phyloP scores from a whole-genome alignment of 1,284 basidiomycete genomes.

The Moniliella sp. region DNA sequence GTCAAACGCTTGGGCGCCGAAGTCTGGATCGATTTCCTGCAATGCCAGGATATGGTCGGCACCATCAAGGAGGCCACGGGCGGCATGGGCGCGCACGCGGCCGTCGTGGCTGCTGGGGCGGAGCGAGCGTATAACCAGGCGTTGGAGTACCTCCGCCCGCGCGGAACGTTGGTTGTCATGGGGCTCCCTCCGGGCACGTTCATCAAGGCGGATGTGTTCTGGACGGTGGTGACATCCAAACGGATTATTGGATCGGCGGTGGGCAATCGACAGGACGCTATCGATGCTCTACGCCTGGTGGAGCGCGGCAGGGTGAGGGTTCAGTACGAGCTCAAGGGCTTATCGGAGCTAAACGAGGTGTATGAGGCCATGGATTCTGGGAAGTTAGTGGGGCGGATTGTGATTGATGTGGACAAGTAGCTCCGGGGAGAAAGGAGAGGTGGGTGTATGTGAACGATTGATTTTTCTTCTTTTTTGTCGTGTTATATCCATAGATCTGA shows the following conservation, averaged over 20 bases:
- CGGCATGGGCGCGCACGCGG: slow-evolving; percentile 50
- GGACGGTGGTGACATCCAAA: slow-evolving; percentile 40
- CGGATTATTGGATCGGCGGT: slow-evolving; percentile 55
- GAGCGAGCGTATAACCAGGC: slow-evolving; percentile 50
- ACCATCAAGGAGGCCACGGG: slow-evolving; percentile 46
- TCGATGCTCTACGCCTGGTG: slow-evolving; percentile 46
- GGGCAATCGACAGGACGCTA: slow-evolving; percentile 36
- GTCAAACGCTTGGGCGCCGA: slow-evolving; percentile 52
- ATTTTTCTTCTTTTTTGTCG: too few species aligned
- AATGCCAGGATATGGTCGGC: slow-evolving; percentile 39
- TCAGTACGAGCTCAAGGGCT: neutral
- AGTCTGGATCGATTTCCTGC: slow-evolving; percentile 57
- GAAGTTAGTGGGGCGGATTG: slow-evolving; percentile 44
- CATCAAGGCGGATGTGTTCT: slow-evolving; percentile 52
- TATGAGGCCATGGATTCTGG: slow-evolving; percentile 39
- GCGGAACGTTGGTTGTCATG: slow-evolving; percentile 50
- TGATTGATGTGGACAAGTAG: slow-evolving; percentile 38
- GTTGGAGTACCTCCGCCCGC: slow-evolving; percentile 42
- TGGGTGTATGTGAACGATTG: too few species aligned
- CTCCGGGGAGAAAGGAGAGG: too few species aligned
- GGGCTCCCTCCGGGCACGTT: slow-evolving; percentile 47
- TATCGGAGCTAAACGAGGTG: too few species aligned
- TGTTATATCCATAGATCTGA: too few species aligned
- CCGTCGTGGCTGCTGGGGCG: slow-evolving; percentile 31
- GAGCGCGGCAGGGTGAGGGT: slow-evolving; percentile 43